Evolutionary conservation across 1,284 basidiomycete species (phyloP).

Genomic region (Ganoderma leucocontextum): DNA sequence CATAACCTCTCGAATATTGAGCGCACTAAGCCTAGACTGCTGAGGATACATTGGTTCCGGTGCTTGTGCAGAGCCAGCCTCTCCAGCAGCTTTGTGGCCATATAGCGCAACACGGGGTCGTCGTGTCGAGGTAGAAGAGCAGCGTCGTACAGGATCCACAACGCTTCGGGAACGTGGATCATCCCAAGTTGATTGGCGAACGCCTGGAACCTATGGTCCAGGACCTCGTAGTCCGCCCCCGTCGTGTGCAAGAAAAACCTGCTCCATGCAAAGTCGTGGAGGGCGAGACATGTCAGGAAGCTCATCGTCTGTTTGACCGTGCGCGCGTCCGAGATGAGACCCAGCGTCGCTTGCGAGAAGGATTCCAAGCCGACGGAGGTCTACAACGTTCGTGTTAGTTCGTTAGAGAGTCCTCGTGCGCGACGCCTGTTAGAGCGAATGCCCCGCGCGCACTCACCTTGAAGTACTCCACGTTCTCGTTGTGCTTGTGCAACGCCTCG

Average conservation of each 20-base stretch:
- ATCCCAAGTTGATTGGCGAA: constrained; percentile 53
- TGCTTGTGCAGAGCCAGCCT: constrained; percentile 65
- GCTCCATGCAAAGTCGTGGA: constrained; percentile 66
- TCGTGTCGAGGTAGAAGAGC: constrained; percentile 41
- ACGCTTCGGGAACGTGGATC: constrained; percentile 63
- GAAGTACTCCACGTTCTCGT: constrained; percentile 70
- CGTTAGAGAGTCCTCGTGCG: constrained; percentile 3
- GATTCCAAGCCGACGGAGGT: constrained; percentile 70
- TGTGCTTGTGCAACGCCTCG: constrained; percentile 66
- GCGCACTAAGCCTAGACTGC: constrained; percentile 60
- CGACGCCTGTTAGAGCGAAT: not conserved
- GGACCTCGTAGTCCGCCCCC: constrained; percentile 36
- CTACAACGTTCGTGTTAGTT: constrained; percentile 44
- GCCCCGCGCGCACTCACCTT: constrained; percentile 51
- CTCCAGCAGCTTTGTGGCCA: constrained; percentile 68
- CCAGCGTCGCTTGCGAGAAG: constrained; percentile 61
- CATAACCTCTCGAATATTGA: constrained; percentile 56
- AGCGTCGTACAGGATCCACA: constrained; percentile 62
- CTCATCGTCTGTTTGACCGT: constrained; percentile 65
- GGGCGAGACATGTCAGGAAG: constrained; percentile 67
- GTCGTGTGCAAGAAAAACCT: constrained; percentile 58
- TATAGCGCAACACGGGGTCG: constrained; percentile 50
- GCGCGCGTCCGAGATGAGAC: constrained; percentile 55
- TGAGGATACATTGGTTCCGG: constrained; percentile 72
- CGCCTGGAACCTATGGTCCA: constrained; percentile 48